phyloP scores from a whole-genome alignment of 306 rosid species.

The Castanea mollissima region DNA sequence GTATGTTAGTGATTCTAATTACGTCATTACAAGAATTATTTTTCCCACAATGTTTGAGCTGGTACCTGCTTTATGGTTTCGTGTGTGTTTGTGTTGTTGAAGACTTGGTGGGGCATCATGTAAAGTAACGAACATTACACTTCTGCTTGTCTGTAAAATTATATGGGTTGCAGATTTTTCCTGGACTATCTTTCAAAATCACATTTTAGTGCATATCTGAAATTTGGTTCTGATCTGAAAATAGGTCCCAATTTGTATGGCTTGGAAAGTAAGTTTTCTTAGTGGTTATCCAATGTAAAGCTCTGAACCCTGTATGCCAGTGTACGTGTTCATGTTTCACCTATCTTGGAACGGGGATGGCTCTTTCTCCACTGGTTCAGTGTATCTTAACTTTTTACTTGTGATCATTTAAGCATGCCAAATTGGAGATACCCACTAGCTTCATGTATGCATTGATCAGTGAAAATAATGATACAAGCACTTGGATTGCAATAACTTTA shows the following conservation, averaged over 20 bases:
- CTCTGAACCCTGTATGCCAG: neutral
- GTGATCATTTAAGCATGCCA: too few relatives aligned
- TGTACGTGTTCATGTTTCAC: neutral
- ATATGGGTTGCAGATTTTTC: neutral
- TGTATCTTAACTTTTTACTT: too few relatives aligned
- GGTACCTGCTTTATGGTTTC: slow-evolving; percentile 14
- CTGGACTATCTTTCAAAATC: neutral
- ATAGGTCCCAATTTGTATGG: neutral
- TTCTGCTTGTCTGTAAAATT: neutral
- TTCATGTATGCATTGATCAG: too few relatives aligned
- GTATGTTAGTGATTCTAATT: slow-evolving; percentile 37
- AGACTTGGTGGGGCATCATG: neutral
- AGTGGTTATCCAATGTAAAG: neutral
- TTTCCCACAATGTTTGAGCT: slow-evolving; percentile 19
- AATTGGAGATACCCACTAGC: too few relatives aligned
- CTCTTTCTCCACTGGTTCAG: too few relatives aligned
- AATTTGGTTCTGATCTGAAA: neutral
- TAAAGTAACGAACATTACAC: neutral
- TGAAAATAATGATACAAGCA: neutral
- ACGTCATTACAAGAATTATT: slow-evolving; percentile 1
- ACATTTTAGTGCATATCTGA: neutral
- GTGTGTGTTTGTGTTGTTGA: neutral
- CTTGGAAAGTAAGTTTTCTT: neutral
- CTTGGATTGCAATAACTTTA: neutral
- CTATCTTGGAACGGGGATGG: neutral